Conservation (phyloP, 2,329 filamentous ascomycete genomes). For the Ascochyta viciae-villosae region DNA sequence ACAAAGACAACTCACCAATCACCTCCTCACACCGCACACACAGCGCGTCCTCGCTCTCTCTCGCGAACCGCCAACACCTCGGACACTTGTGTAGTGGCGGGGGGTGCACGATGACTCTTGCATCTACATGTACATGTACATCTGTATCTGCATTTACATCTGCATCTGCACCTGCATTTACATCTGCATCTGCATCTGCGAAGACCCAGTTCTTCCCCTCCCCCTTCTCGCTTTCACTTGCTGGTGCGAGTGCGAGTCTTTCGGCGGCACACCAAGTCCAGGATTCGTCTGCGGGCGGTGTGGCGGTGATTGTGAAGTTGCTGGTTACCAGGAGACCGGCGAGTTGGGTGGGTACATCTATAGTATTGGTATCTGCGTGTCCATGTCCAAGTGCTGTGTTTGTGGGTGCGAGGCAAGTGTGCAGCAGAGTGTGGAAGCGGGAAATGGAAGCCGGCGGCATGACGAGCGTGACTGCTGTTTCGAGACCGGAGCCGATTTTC, state of each 20-base stretch:
- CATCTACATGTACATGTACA: not conserved
- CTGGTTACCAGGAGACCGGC: constrained; percentile 54
- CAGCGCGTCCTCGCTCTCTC: constrained; percentile 68
- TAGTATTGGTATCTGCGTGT: too few species aligned
- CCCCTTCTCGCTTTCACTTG: not conserved
- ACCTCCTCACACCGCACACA: constrained; percentile 77
- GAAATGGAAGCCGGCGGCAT: constrained; percentile 1
- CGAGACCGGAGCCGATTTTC: constrained; percentile 78
- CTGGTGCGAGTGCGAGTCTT: constrained; percentile 49
- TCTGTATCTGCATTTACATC: too few species aligned
- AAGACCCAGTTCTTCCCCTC: constrained; percentile 7
- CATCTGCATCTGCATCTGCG: not conserved
- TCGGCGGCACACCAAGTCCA: constrained; percentile 26
- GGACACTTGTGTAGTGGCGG: constrained; percentile 73
- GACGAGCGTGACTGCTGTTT: constrained; percentile 68
- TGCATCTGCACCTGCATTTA: too few species aligned
- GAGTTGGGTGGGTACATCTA: constrained; percentile 37
- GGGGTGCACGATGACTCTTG: constrained; percentile 46
- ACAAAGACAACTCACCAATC: constrained; percentile 50
- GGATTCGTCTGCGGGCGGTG: not conserved
- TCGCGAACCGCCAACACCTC: constrained; percentile 87
- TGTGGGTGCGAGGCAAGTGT: constrained; percentile 10
- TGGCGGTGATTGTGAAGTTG: constrained; percentile 33
- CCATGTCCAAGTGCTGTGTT: not conserved
- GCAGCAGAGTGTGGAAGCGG: not conserved